Base-by-base conservation (phyloP, 495 filamentous ascomycete species). In the Cladorrhinum samala region DNA sequence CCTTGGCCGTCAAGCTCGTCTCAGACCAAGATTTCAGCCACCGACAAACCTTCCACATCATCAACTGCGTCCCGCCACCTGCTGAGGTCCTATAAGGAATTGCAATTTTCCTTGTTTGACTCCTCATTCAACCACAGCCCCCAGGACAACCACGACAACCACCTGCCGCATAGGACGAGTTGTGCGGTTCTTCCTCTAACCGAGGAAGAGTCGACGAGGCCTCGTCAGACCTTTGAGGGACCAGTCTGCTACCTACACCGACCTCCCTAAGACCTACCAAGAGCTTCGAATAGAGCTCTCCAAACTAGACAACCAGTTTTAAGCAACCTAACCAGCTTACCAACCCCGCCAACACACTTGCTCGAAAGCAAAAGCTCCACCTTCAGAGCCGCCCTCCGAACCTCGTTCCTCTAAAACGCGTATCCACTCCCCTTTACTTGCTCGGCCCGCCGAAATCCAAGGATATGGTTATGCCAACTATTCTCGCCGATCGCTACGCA, bases 101-200 rank as follows among this genome's bases (percentile, higher is more conserved):
- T 68, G 72, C 74, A 69, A 58, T 61, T 68, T 60, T 56, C 64
- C 60, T 67, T 79, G 67, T 66, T 75, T 72, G 75, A 79, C 73
- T 74, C 71, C 76, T 76, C 55, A 43, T 60, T 68, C 74, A 76
- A 76, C 80, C 76, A 76, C 74, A 52, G 66, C 70, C 75, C 75
- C 69, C 68, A 63, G 60, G 74, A 74, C 65, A 73, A 52, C 77
- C 72, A 74, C 77, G 74, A 71, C 68, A 69, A 79, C 82, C 87
- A 92, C 87, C 91, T 94, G 91, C 91, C 91, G 91, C 90, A 96
- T 96, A 96, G 88, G 86, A 90, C 83, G 84, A 79, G 81, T 86
- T 84, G 80, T 83, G 79, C 81, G 85, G 83, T 90, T 92, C 91
- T 96, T 94, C 91, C 89, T 91, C 91, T 93, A 74, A 72, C 70